These are phyloP conservation scores for Mortierella sp. DNA, from an alignment of 371 early-diverging fungal species.

Conservation along the genomic window DNA sequence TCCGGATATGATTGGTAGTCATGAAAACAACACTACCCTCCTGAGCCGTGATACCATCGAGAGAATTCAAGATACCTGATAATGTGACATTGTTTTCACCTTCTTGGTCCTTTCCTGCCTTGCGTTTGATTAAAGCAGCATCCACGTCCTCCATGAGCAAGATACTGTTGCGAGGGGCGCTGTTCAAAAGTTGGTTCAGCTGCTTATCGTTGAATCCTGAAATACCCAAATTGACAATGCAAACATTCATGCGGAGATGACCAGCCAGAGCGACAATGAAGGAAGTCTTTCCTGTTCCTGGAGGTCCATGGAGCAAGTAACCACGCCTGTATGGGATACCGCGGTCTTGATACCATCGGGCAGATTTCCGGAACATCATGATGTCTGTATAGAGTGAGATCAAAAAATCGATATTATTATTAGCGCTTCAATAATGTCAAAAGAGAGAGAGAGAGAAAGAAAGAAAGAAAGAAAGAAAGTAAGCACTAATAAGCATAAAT, in stretches of 20 bases:
- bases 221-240: slow-evolving; percentile 79
- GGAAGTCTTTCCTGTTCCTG: slow-evolving; percentile 90
- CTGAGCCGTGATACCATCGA: slow-evolving; percentile 86
- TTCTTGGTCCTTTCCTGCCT: slow-evolving; percentile 40
- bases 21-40: slow-evolving; percentile 84
- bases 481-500: too few species aligned
- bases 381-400: slow-evolving; percentile 29
- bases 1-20: slow-evolving; percentile 90
- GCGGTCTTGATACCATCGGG: slow-evolving; percentile 56
- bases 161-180: slow-evolving; percentile 81
- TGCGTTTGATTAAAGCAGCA: slow-evolving; percentile 66
- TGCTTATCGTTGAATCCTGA: slow-evolving; percentile 73
- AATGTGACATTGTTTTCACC: slow-evolving; percentile 66
- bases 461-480: too few species aligned
- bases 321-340: slow-evolving; percentile 81
- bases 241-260: slow-evolving; percentile 77
- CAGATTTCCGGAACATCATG: slow-evolving; percentile 45
- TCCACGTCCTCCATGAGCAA: slow-evolving; percentile 93
- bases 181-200: slow-evolving; percentile 73
- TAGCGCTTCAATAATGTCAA: neutral
- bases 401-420: neutral
- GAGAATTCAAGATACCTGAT: slow-evolving; percentile 81
- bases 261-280: slow-evolving; percentile 87
- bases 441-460: too few species aligned
- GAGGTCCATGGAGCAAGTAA: slow-evolving; percentile 82